A percentile compares a stretch with the other conserved stretches of the same genome.
Conservation (phyloP, 1,284 basidiomycete species). For the Boletus austroedulis region DNA sequence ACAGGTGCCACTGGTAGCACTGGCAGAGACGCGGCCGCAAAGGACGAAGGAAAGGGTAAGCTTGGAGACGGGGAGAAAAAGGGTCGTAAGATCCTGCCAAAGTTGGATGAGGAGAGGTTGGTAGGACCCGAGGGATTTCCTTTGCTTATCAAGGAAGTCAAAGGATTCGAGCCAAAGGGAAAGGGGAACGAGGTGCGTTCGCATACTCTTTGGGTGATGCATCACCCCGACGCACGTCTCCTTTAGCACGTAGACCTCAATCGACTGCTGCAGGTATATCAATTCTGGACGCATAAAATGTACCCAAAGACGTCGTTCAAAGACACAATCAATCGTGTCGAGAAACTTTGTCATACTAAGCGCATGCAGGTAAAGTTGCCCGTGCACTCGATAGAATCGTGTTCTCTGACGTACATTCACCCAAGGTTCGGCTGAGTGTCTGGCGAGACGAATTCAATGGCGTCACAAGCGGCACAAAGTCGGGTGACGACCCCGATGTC, state of each 20-base stretch:
- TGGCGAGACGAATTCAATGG: slow-evolving; percentile 74
- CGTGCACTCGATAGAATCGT: not conserved
- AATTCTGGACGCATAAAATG: slow-evolving; percentile 89
- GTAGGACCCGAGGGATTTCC: slow-evolving; percentile 75
- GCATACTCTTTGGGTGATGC: not conserved
- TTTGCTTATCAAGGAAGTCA: slow-evolving; percentile 67
- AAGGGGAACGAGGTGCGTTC: slow-evolving; percentile 83
- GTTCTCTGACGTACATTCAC: slow-evolving; percentile 12
- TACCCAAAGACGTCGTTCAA: slow-evolving; percentile 84
- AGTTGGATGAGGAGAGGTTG: slow-evolving; percentile 71
- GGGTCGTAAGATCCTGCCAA: slow-evolving; percentile 52
- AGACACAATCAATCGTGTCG: slow-evolving; percentile 79
- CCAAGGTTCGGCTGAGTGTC: slow-evolving; percentile 63
- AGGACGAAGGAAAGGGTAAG: slow-evolving; percentile 29
- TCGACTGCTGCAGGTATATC: slow-evolving; percentile 77
- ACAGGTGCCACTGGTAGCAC: slow-evolving; percentile 28
- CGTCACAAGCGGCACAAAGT: slow-evolving; percentile 38
- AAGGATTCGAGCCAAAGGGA: slow-evolving; percentile 74
- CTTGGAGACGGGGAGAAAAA: slow-evolving; percentile 39
- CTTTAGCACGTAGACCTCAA: slow-evolving; percentile 71
- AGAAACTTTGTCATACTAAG: slow-evolving; percentile 80
- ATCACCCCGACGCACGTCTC: not conserved
- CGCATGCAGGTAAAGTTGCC: slow-evolving; percentile 67
- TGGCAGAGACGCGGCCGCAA: slow-evolving; percentile 28
- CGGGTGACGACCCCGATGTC: slow-evolving; percentile 32